Conservation (phyloP, 129 eudicot species). For the Centella asiatica region DNA sequence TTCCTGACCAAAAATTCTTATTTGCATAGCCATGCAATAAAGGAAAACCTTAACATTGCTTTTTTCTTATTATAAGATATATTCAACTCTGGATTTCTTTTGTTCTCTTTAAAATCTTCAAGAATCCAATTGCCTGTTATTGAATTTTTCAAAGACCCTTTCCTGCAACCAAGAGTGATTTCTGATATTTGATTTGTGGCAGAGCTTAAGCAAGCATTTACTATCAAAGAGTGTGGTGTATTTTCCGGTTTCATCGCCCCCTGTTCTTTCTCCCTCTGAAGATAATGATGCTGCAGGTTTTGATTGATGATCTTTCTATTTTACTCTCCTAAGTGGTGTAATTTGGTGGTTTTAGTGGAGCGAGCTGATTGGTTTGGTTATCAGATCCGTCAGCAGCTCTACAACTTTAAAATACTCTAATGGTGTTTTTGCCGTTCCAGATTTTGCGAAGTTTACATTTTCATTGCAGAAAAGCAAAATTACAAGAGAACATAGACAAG, state of each 20-base stretch:
- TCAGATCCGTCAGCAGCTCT: not conserved
- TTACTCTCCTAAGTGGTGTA: not conserved
- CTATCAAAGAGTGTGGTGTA: slow-evolving; percentile 39
- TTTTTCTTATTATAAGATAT: no score
- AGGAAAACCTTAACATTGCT: no score
- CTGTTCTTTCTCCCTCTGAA: slow-evolving; percentile 55
- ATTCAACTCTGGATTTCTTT: no score
- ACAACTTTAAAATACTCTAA: slow-evolving; percentile 18
- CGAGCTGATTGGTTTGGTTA: not conserved
- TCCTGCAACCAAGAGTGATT: not conserved
- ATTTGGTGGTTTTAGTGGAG: slow-evolving; percentile 4
- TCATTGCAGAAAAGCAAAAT: slow-evolving; percentile 44
- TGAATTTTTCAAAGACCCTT: slow-evolving; percentile 13
- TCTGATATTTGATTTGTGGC: slow-evolving; percentile 12
- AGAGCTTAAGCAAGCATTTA: slow-evolving; percentile 55
- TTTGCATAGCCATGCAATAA: no score
- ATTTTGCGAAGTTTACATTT: slow-evolving; percentile 32
- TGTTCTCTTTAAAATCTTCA: no score
- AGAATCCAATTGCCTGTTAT: not conserved
- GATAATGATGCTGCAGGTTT: slow-evolving; percentile 41
- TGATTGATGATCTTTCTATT: slow-evolving; percentile 12
- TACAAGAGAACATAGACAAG: slow-evolving; percentile 63
- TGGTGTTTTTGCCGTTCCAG: slow-evolving; percentile 32
- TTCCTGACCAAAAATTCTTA: no score
- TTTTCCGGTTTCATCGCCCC: slow-evolving; percentile 74